Evolutionary conservation across 2,329 filamentous ascomycete genomes (phyloP), one percentile per base, ranked within the genome.

Genomic region (Pseudogymnoascus sp.): DNA sequence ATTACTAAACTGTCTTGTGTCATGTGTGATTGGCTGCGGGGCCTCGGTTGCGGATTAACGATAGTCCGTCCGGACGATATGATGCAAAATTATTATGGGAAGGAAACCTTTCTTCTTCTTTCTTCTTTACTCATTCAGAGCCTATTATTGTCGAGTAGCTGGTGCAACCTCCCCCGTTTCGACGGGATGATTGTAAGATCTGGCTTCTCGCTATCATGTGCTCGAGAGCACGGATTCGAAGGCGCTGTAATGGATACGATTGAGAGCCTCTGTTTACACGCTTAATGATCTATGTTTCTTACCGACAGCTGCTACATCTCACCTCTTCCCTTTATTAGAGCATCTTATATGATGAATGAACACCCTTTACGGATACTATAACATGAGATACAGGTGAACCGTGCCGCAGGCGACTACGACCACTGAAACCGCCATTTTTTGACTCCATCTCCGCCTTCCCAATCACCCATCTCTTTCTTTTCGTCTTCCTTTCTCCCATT

Each of bases 151-250:
- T 88, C 84, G 85, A 85, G 59, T 61, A 31, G 36, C 36, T 61
- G 59, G 59, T 61, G 59, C 59, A 40, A 28, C 9, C 74, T 70
- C 70, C 70, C 65, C 72, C 75, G 72, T 76, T 73, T 72, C 71
- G 68, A 69, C 70, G 71, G 72, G 70, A 64, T 70, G 74, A 71
- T 75, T 78, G 76, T 77, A 78, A 78, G 76, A 75, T 87, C 83
- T 81, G 85, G 84, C 84, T 79, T 79, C 83, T 83, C 85, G 87
- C 86, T 88, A 88, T 88, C 84, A 83, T 86, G 83, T 87, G 83
- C 79, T 81, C 85, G 72, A 87, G 85, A 88, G 74, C 67, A 73
- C 68, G 79, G 62, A 62, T 74, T 70, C 72, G 72, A 75, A 72
- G 74, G 85, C 84, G 82, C 84, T 84, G 84, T 85, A 86, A 86